phyloP scores from a whole-genome alignment of 257 asterid species.

The Solanum dulcamara region DNA sequence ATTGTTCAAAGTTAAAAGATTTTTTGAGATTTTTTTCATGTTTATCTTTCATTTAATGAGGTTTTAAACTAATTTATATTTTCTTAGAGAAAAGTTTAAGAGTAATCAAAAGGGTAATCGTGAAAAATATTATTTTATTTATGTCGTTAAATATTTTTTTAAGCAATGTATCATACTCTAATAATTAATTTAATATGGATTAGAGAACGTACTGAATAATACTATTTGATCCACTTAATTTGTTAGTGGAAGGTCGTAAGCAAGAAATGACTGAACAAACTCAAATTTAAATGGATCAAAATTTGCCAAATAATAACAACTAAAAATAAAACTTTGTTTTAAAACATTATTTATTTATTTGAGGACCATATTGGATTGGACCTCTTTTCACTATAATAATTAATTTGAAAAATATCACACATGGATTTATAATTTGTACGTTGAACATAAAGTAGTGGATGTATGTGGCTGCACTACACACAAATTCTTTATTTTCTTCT shows the following conservation, averaged over 20 bases:
- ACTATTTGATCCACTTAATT: background rate
- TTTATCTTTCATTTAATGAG: too few relatives aligned
- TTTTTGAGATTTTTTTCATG: too few relatives aligned
- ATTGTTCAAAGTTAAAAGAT: too few relatives aligned
- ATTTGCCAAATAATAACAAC: background rate
- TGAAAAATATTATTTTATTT: too few relatives aligned
- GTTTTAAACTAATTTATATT: too few relatives aligned
- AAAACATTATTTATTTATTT: background rate
- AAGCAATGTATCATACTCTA: too few relatives aligned
- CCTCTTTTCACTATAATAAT: background rate
- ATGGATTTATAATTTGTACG: background rate
- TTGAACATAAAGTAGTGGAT: background rate
- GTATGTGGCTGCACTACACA: background rate
- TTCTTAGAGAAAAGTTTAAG: too few relatives aligned
- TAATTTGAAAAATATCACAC: background rate
- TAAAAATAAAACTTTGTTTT: background rate
- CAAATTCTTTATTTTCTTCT: background rate
- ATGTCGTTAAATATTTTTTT: too few relatives aligned
- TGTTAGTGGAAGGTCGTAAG: background rate
- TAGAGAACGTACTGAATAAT: too few relatives aligned
- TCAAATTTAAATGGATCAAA: background rate
- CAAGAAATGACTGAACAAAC: background rate
- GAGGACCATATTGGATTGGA: background rate
- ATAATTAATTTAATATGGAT: too few relatives aligned
- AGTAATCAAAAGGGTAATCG: too few relatives aligned